Percentiles rank a stretch among this genome's conserved stretches.
These are phyloP conservation scores for Rhizophora apiculata DNA, from an alignment of 345 rosid species.

Conservation along the genomic window DNA sequence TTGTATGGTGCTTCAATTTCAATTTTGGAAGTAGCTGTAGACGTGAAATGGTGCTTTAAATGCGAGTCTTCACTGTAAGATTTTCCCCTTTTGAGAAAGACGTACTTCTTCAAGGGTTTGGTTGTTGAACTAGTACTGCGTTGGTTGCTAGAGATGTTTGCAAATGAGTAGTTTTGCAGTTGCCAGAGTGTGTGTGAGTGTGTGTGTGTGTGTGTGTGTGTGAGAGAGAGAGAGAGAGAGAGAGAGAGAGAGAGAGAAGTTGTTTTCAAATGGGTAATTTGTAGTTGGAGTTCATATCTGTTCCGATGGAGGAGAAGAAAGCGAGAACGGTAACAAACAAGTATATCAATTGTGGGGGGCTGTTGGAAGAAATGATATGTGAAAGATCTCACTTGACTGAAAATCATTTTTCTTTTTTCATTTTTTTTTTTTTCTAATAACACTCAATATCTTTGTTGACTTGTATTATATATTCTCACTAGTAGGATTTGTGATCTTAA, in stretches of 20 bases:
- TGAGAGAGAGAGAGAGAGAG: too few relatives aligned
- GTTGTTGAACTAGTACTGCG: neutral
- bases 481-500: neutral
- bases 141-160: neutral
- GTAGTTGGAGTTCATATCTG: neutral
- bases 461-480: too few relatives aligned
- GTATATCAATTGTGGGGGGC: too few relatives aligned
- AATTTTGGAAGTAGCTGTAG: neutral
- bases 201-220: too few relatives aligned
- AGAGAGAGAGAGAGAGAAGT: too few relatives aligned
- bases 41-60: neutral
- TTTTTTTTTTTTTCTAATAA: too few relatives aligned
- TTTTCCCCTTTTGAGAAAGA: neutral
- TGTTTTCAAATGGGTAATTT: neutral
- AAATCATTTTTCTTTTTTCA: too few relatives aligned
- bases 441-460: too few relatives aligned
- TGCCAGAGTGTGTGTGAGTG: neutral
- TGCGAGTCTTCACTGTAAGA: neutral
- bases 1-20: neutral
- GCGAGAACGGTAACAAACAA: too few relatives aligned
- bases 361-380: neutral
- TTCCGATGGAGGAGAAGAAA: neutral
- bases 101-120: neutral
- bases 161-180: neutral
- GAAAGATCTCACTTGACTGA: neutral